Evolutionary conservation across 441 rosid genomes (phyloP), one percentile per base, ranked within the genome.

Genomic region (Pelargonium fulgidum): DNA sequence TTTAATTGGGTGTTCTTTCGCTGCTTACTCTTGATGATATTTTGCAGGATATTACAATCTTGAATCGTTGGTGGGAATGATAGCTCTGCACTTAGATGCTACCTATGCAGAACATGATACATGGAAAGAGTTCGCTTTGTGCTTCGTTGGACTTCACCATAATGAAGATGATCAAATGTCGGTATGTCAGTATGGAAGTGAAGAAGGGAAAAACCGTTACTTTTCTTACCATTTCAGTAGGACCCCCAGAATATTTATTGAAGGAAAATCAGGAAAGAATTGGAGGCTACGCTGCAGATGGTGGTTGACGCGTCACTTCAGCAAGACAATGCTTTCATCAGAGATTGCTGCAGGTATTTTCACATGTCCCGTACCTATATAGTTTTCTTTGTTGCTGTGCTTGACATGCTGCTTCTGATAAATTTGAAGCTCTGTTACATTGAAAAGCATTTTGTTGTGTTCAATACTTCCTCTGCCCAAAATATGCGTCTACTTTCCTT

Each of bases 61-160:
- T 20, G 87, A 77, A 72, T 81, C 89, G 6, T 77, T 91, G 19
- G 1, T 85, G 67, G 91, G 87, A 81, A 88, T 89, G 93, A 86
- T 88, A 79, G 90, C 91, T 67, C 75, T 88, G 84, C 96, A 93
- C 81, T 76, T 91, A 77, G 96, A 91, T 75, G 91, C 89, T 70
- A 77, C 81, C 17, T 78, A 61, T 72, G 86, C 82, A 0, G 85
- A 79, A 16, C 70, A 70, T 8, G 66, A 75, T 59, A 75, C 77
- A 63, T 91, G 96, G 96, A 86, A 73, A 82, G 95, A 88, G 79
- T 81, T 93, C 33, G 93, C 95, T 29, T 65, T 65, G 63, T 91
- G 97, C 76, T 87, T 88, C 78, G 73, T 76, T 64, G 58, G 77
- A 77, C 82, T 91, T 69, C 70, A 71, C 67, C 76, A 61, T 20